Percentiles rank a stretch among this genome's conserved stretches.
Conservation (phyloP, 768 basidiomycete genomes). For the Amanita rubescens region DNA sequence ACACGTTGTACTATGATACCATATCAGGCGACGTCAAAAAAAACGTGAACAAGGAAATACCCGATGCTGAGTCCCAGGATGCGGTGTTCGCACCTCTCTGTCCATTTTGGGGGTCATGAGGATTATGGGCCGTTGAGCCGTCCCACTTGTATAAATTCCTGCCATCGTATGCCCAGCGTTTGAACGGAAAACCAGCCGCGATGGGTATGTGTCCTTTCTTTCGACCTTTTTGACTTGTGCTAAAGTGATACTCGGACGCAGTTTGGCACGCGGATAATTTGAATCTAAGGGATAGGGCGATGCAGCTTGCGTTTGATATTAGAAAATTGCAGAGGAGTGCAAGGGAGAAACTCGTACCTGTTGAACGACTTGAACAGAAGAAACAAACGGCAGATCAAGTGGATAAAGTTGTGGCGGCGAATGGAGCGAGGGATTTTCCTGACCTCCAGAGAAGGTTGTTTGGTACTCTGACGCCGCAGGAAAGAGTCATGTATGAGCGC, state of each 20-base stretch:
- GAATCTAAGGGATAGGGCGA: not conserved
- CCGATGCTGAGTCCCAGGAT: not conserved
- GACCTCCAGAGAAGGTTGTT: not conserved
- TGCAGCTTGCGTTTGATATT: slow-evolving; percentile 2
- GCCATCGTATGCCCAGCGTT: not conserved
- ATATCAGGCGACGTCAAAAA: not conserved
- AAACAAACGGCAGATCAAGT: not conserved
- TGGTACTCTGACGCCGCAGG: not conserved
- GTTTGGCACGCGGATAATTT: slow-evolving; percentile 2
- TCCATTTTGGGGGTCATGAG: not conserved
- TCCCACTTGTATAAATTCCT: not conserved
- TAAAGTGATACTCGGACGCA: not conserved
- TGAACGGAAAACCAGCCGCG: not conserved
- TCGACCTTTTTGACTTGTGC: not conserved
- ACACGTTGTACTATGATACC: not conserved
- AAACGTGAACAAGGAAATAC: slow-evolving; percentile 4
- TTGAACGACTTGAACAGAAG: slow-evolving; percentile 1
- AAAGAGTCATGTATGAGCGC: not conserved
- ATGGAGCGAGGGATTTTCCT: not conserved
- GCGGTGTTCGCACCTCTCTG: not conserved
- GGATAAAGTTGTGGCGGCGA: not conserved
- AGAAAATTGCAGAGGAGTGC: not conserved
- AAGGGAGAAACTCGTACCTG: slow-evolving; percentile 4
- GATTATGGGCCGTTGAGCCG: not conserved
- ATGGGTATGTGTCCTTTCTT: not conserved